phyloP scores from a whole-genome alignment of 2,329 filamentous ascomycete genomes.

The Fusarium napiforme region DNA sequence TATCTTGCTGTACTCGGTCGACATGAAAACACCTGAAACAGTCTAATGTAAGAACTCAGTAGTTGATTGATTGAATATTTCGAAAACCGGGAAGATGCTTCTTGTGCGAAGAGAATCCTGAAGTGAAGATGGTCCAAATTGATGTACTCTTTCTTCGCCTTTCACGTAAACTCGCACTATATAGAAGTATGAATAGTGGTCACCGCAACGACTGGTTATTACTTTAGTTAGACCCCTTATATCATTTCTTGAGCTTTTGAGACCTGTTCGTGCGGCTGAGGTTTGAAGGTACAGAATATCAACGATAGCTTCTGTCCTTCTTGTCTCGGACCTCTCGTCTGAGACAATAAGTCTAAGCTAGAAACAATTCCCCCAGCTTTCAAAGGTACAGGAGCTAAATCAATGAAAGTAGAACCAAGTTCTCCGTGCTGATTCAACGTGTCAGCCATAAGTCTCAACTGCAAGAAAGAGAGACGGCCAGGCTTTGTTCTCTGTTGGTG shows the following conservation, averaged over 20 bases:
- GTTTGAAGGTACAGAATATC: neutral
- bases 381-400: neutral
- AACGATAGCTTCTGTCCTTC: accelerated
- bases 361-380: too few relatives aligned
- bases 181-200: neutral
- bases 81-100: accelerated
- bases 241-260: neutral
- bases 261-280: accelerated
- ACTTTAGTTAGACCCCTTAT: accelerated
- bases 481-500: neutral
- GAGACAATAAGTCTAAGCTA: neutral
- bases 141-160: neutral
- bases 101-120: accelerated
- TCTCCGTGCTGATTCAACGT: accelerated
- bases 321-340: neutral
- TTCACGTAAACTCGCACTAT: accelerated
- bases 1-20: too few relatives aligned
- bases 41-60: accelerated
- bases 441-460: neutral
- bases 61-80: accelerated
- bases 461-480: neutral
- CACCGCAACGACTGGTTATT: accelerated
- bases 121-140: neutral
- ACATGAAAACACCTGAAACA: accelerated
- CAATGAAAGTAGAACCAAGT: accelerated